Base-by-base conservation (phyloP, 371 early-diverging fungal genomes). In the Apophysomyces variabilis region DNA sequence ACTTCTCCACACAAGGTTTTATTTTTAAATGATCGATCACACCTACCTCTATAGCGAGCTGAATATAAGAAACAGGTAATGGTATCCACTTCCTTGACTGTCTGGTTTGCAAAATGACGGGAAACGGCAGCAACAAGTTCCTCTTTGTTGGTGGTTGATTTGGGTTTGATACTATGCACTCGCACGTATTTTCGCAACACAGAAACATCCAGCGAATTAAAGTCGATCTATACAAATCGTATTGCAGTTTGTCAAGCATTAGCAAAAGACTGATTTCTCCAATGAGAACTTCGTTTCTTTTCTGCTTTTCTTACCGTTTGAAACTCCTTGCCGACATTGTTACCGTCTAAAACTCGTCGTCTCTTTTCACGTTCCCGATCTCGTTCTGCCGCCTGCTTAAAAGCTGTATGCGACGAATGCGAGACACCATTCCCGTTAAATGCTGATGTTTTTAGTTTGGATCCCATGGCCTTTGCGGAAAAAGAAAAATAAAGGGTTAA, bases 31-130 rank as follows among this genome's bases (percentile, higher is more conserved):
- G 6, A 26, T 26, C 44, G 12, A 9, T 39, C 9, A 13, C 26
- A 11, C 45, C 46, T 79, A 76, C 83, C 83, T 74, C 78, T 68
- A 59, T 82, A 76, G 32, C 75, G 83, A 57, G 78, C 76, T 61
- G 79, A 76, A 67, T 82, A 82, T 56, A 82, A 64, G 47, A 82
- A 82, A 58, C 78, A 79, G 44, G 83, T 82, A 54, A 82, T 75
- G 41, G 79, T 74, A 64, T 82, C 83, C 36, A 79, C 58, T 66
- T 82, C 83, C 58, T 78, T 82, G 13, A 82, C 76, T 5, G 79
- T 73, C 64, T 79, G 79, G 45, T 77, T 79, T 16, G 83, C 79
- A 64, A 82, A 82, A 66, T 82, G 83, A 60, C 79, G 83, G 50
- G 79, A 78, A 5, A 82, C 78, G 7, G 78, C 73, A 13, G 76